A percentile compares a stretch with the other conserved stretches of the same genome.
phyloP scores from a whole-genome alignment of 164 flowering plant species.

The Litsea cubeba region DNA sequence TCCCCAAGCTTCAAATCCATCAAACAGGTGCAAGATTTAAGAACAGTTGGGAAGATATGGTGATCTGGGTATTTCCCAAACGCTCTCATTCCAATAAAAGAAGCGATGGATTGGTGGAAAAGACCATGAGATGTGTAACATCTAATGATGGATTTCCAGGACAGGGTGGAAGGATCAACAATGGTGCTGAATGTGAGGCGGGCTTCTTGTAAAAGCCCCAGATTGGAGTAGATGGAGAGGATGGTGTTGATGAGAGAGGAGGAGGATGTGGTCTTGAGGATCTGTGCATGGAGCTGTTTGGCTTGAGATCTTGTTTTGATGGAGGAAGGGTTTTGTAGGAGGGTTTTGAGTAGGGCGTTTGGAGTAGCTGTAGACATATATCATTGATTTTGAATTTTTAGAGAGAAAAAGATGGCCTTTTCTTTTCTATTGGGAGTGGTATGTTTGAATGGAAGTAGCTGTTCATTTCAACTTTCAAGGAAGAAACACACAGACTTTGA shows the following conservation, averaged over 20 bases:
- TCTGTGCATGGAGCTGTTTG: constrained; percentile 70
- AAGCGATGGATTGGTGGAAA: constrained; percentile 29
- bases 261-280: constrained; percentile 33
- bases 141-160: constrained; percentile 69
- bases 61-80: constrained; percentile 56
- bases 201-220: constrained; percentile 48
- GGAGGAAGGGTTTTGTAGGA: constrained; percentile 32
- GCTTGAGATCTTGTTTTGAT: constrained; percentile 52
- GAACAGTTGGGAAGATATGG: constrained; percentile 67
- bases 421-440: no score
- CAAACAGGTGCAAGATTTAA: constrained; percentile 54
- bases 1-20: constrained; percentile 55
- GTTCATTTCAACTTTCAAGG: no score
- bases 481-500: no score
- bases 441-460: no score
- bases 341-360: constrained; percentile 19
- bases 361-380: not conserved
- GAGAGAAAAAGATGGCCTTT: no score
- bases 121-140: constrained; percentile 56
- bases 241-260: constrained; percentile 20
- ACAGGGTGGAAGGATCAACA: constrained; percentile 36
- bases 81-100: constrained; percentile 50
- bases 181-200: constrained; percentile 39
- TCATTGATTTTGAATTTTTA: no score
- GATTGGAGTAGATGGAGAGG: constrained; percentile 57